phyloP scores from a whole-genome alignment of 179 eudicot species.

The Beta lomatogona region DNA sequence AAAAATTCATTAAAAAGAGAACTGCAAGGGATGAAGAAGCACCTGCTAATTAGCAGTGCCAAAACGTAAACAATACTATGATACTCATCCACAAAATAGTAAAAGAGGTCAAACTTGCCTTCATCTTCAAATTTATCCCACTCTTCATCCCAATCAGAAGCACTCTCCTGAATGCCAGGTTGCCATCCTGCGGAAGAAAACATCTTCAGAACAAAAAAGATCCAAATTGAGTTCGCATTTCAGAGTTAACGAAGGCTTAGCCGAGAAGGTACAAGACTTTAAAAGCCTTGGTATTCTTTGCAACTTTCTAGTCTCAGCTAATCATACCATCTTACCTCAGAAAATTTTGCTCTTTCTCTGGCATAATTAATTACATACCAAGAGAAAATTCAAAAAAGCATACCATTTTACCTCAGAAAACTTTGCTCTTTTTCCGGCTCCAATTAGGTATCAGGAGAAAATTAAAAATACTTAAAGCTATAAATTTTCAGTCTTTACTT shows the following conservation, averaged over 20 bases:
- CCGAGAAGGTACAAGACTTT: background rate
- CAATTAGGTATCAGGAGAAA: background rate
- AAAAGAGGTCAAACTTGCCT: conserved; percentile 49
- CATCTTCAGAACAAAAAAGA: conserved; percentile 2
- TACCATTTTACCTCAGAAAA: background rate
- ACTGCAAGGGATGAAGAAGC: background rate
- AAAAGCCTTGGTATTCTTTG: conserved; percentile 8
- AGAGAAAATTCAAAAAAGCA: background rate
- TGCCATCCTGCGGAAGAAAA: conserved; percentile 76
- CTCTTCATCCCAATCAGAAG: conserved; percentile 95
- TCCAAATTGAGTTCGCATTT: background rate
- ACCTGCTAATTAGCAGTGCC: background rate
- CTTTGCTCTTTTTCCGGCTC: background rate
- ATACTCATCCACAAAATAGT: background rate
- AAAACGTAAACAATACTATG: background rate
- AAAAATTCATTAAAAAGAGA: background rate
- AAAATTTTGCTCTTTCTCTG: too few relatives aligned
- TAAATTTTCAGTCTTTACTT: background rate
- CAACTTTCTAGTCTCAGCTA: conserved; percentile 1
- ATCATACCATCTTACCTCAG: background rate
- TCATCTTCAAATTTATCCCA: conserved; percentile 98
- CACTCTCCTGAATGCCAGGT: conserved; percentile 84
- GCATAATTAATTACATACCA: too few relatives aligned
- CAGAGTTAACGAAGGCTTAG: background rate
- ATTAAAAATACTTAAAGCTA: conserved; percentile 2